A percentile compares a stretch with the other conserved stretches of the same genome.
Evolutionary conservation across 163 green algal species (phyloP).

Genomic region (Volvox carteri): DNA sequence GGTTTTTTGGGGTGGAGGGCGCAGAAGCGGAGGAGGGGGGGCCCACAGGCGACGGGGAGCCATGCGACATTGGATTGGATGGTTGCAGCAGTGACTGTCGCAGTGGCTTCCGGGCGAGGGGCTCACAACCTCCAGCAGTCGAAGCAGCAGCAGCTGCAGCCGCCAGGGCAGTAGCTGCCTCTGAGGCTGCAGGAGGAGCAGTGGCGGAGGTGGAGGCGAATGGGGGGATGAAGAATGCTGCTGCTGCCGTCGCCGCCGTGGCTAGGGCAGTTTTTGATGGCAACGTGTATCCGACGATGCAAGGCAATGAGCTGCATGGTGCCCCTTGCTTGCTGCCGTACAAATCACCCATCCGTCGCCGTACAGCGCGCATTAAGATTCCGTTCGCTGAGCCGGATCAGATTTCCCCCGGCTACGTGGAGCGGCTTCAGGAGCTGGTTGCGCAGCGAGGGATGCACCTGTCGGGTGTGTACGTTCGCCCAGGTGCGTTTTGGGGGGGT

Average conservation of each 20-base stretch:
- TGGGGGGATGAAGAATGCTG: neutral
- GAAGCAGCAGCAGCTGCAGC: neutral
- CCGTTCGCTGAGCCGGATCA: constrained; percentile 27
- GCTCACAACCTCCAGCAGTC: too few relatives aligned
- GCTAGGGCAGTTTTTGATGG: too few relatives aligned
- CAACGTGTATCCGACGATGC: too few relatives aligned
- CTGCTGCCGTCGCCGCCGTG: neutral
- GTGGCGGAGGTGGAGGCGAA: neutral
- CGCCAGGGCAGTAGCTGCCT: neutral
- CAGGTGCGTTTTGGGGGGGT: neutral
- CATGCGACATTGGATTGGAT: too few relatives aligned
- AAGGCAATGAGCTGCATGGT: neutral
- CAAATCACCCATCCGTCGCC: constrained; percentile 5
- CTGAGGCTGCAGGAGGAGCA: neutral
- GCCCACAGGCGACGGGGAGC: too few relatives aligned
- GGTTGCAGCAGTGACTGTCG: too few relatives aligned
- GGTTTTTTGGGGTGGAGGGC: too few relatives aligned
- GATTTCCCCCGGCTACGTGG: constrained; percentile 16
- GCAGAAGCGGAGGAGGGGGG: too few relatives aligned
- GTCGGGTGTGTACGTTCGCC: constrained; percentile 28
- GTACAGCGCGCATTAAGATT: constrained; percentile 25
- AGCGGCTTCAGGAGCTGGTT: constrained; percentile 23
- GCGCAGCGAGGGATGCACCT: constrained; percentile 6
- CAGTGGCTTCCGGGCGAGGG: too few relatives aligned
- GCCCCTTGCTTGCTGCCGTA: neutral